Base-by-base conservation (phyloP, 2,329 filamentous ascomycete species). In the Aureobasidium pullulans region DNA sequence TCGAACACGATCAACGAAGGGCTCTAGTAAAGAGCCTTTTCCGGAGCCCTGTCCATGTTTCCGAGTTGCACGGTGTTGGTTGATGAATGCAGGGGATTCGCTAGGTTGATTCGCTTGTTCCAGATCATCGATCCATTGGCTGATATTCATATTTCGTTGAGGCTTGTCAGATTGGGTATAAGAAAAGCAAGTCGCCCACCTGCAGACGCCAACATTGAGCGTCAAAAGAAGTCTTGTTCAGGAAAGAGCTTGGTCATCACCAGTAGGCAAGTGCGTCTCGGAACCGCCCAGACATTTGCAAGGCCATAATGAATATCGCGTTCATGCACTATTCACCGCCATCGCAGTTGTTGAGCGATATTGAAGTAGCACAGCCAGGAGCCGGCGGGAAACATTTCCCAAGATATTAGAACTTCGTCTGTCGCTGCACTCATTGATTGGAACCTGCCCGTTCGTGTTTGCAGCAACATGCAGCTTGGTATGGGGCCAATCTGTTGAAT, bases 121-220 rank as follows among this genome's bases (percentile, higher is more conserved):
- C 65, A 59, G 69, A 58, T 73, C 68, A 54, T 74, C 69, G 48
- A 79, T 70, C 77, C 77, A 79, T 63, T 67, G 70, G 49, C 66
- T 67, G 62, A 79, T 75, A 62, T 79, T 74, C 76, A 78, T 78
- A 49, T 59, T 54, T 44, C 29, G 15, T 32, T 23, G 15, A 39
- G 42, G 43, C 19, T 50, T 56, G 32, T 49, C 9, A 23, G 2
- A 40, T 19, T 43, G 32, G 37, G 6, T 32, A 8, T 4, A 34
- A 40, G 32, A 23, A 31, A 37, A 19, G 11, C 19, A 3, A 43
- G 28, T 52, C 48, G 36, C 23, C 6, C 40, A 5, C 36, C 34
- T 16, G 23, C 50, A 54, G 37, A 23, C 2, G n/a, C 28, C 28
- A 23, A 54, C 15, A 28, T 11, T 43, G 50, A 43, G 37, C 4